These are phyloP conservation scores for Globisporangium splendens DNA, from an alignment of 352 stramenopile genomes.

Conservation along the genomic window DNA sequence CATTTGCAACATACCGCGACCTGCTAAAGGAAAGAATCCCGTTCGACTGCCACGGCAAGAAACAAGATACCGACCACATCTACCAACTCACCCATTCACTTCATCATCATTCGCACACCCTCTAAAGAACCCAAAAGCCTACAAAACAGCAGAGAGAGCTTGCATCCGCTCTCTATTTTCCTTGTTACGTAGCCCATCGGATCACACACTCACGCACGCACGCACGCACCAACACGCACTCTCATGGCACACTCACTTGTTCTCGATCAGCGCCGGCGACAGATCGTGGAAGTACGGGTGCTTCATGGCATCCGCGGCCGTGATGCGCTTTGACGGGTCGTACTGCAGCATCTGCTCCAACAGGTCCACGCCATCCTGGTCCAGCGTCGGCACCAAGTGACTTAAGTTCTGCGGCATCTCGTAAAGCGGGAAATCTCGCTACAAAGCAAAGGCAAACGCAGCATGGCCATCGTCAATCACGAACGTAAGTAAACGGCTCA, in stretches of 20 bases:
- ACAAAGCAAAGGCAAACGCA: constrained; percentile 6
- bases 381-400: constrained; percentile 90
- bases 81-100: no score
- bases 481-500: not conserved
- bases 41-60: no score
- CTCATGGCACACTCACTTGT: constrained; percentile 24
- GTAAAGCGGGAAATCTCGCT: constrained; percentile 92
- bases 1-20: no score
- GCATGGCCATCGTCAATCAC: constrained; percentile 5
- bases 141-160: no score
- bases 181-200: not conserved
- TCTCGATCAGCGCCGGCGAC: constrained; percentile 64
- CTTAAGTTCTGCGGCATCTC: constrained; percentile 80
- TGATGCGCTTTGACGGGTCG: constrained; percentile 90
- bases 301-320: constrained; percentile 92
- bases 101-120: constrained; percentile 1
- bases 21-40: no score
- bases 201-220: not conserved
- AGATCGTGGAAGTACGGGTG: constrained; percentile 97
- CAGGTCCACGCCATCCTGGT: constrained; percentile 90
- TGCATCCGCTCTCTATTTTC: not conserved
- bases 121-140: constrained; percentile 8
- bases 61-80: no score
- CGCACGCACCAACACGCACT: not conserved
- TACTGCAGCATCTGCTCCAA: constrained; percentile 90